Evolutionary conservation across 2,329 filamentous ascomycete species (phyloP).

Genomic region (Cryphonectria nitschkei): DNA sequence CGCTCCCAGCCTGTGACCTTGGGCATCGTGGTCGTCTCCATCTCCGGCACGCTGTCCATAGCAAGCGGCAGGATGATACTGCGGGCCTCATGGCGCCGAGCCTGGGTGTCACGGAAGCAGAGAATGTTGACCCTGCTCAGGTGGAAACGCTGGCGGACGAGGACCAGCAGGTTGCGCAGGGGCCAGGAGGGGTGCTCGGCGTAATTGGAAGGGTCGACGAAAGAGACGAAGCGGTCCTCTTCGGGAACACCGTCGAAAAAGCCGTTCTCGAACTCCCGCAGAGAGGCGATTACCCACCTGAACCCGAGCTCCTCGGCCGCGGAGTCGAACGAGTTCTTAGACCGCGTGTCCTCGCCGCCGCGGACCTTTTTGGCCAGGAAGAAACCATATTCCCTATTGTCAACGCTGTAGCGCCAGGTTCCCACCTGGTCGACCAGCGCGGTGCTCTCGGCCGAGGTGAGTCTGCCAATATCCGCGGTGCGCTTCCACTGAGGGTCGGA

Average conservation of each 20-base stretch:
- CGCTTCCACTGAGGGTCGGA: conserved; percentile 84
- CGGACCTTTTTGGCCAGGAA: conserved; percentile 85
- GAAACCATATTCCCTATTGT: conserved; percentile 87
- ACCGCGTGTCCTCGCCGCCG: conserved; percentile 38
- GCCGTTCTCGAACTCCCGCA: conserved; percentile 79
- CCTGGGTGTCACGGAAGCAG: conserved; percentile 85
- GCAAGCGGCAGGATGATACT: conserved; percentile 76
- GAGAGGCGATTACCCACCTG: conserved; percentile 75
- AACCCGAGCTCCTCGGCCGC: conserved; percentile 61
- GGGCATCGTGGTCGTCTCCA: conserved; percentile 64
- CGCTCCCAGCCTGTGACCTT: conserved; percentile 97
- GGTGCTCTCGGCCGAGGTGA: conserved; percentile 73
- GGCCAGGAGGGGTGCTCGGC: conserved; percentile 88
- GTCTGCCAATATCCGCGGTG: conserved; percentile 53
- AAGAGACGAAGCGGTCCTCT: conserved; percentile 82
- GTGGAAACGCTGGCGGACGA: conserved; percentile 81
- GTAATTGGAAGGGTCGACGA: conserved; percentile 93
- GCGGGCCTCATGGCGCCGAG: conserved; percentile 75
- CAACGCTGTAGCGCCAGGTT: conserved; percentile 83
- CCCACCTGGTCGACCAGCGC: conserved; percentile 81
- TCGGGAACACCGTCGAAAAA: conserved; percentile 78
- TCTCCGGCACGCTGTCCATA: conserved; percentile 53
- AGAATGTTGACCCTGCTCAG: conserved; percentile 79
- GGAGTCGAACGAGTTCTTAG: conserved; percentile 53
- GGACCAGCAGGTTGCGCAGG: conserved; percentile 82